A percentile compares a stretch with the other conserved stretches of the same genome.
Evolutionary conservation across 2,329 filamentous ascomycete genomes (phyloP).

Genomic region (Salinomyces thailandicus): DNA sequence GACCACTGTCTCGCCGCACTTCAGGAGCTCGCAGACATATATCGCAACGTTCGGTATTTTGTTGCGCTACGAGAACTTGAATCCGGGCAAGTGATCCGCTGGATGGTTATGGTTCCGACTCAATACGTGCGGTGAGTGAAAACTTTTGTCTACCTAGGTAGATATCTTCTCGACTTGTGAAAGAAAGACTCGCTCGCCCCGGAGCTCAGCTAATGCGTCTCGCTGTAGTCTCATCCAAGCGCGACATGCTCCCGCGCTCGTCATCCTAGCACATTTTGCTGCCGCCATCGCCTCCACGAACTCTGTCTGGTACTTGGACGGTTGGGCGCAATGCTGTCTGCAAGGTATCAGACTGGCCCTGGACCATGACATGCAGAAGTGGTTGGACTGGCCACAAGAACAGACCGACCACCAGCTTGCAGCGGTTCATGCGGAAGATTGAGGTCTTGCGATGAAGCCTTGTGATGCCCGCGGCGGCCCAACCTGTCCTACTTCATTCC

Average conservation of each 20-base stretch:
- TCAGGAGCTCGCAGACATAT: constrained; percentile 6
- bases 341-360: constrained; percentile 13
- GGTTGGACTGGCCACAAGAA: constrained; percentile 17
- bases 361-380: constrained; percentile 10
- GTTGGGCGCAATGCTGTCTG: constrained; percentile 15
- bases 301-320: constrained; percentile 12
- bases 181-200: neutral
- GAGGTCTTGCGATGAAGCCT: too few species aligned
- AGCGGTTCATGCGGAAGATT: neutral
- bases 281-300: constrained; percentile 9
- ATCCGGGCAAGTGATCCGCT: constrained; percentile 6
- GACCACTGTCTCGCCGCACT: constrained; percentile 6
- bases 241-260: constrained; percentile 11
- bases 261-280: constrained; percentile 17
- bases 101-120: constrained; percentile 5
- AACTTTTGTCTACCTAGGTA: neutral
- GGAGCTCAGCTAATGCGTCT: neutral
- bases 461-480: neutral
- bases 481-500: neutral
- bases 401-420: constrained; percentile 6
- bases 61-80: constrained; percentile 2
- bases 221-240: constrained; percentile 8
- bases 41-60: constrained; percentile 5
- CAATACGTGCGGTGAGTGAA: neutral
- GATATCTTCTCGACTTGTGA: too few species aligned